These are phyloP conservation scores for Aureoboletus auriporus DNA, from an alignment of 768 basidiomycete species.

Conservation along the genomic window DNA sequence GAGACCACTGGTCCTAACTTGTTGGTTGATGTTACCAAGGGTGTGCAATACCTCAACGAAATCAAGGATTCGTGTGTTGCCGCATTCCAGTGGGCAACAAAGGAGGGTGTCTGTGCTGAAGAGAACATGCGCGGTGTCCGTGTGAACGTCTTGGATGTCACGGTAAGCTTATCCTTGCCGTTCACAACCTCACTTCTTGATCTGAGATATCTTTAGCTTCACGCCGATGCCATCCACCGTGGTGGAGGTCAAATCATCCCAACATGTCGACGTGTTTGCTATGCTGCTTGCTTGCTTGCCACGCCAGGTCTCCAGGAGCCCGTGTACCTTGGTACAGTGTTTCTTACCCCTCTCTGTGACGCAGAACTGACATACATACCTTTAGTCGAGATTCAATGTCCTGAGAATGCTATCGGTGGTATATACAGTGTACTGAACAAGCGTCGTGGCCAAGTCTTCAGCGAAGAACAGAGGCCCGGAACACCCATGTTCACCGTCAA, in stretches of 20 bases:
- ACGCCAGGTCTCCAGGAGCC: conserved; percentile 93
- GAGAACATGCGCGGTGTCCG: conserved; percentile 99
- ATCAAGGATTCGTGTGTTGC: conserved; percentile 99
- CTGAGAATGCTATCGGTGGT: conserved; percentile 95
- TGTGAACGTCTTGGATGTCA: conserved; percentile 93
- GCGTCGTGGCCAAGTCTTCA: conserved; percentile 97
- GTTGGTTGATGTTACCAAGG: conserved; percentile 97
- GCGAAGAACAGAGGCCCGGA: conserved; percentile 93
- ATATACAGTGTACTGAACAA: conserved; percentile 93
- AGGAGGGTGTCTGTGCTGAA: conserved; percentile 94
- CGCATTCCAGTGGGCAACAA: conserved; percentile 99
- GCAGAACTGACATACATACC: conserved; percentile 8
- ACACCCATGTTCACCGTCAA: conserved; percentile 99
- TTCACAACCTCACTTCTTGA: neutral
- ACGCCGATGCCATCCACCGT: conserved; percentile 98
- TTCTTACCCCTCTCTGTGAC: neutral
- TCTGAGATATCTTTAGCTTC: conserved; percentile 51
- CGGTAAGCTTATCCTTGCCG: conserved; percentile 46
- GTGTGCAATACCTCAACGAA: conserved; percentile 98
- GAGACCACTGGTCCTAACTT: conserved; percentile 97
- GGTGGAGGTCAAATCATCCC: conserved; percentile 99
- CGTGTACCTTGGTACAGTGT: conserved; percentile 74
- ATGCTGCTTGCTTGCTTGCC: conserved; percentile 93
- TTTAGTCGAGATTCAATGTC: conserved; percentile 95
- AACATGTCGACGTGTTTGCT: conserved; percentile 92